Conservation (phyloP, 768 basidiomycete species). For the Termitomyces sp. region DNA sequence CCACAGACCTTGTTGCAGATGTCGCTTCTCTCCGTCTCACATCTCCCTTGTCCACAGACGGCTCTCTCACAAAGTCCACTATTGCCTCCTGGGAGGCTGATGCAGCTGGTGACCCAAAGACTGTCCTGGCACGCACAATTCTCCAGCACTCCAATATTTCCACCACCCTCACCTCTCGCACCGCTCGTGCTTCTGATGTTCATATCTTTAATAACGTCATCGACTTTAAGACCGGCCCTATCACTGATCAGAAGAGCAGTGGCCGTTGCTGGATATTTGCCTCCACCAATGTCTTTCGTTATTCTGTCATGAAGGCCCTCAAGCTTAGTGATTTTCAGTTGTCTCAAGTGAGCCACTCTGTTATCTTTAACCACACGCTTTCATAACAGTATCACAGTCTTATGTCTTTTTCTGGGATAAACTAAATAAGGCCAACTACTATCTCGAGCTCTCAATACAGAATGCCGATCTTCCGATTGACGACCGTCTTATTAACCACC, state of each 20-base stretch:
- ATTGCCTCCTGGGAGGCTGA: conserved; percentile 66
- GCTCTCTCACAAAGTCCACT: conserved; percentile 55
- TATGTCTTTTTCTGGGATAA: conserved; percentile 98
- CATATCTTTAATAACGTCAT: conserved; percentile 84
- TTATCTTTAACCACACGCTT: background rate
- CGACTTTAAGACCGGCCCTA: conserved; percentile 76
- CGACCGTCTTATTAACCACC: conserved; percentile 75
- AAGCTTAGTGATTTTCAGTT: conserved; percentile 89
- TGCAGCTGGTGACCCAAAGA: conserved; percentile 53
- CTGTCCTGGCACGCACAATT: conserved; percentile 73
- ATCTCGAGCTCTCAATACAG: conserved; percentile 84
- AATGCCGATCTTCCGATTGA: conserved; percentile 77
- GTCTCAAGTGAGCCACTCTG: conserved; percentile 57
- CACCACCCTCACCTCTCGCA: conserved; percentile 58
- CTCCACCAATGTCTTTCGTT: conserved; percentile 82
- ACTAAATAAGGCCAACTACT: conserved; percentile 91
- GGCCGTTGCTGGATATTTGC: conserved; percentile 97
- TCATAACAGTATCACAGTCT: conserved; percentile 37
- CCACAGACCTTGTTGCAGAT: conserved; percentile 21
- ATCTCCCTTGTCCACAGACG: conserved; percentile 49
- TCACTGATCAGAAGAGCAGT: conserved; percentile 84
- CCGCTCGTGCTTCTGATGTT: conserved; percentile 55
- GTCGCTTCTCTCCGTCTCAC: conserved; percentile 30
- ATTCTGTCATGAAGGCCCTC: conserved; percentile 81
- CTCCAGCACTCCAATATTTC: conserved; percentile 67